Percentiles rank a stretch among this genome's conserved stretches.
phyloP scores from a whole-genome alignment of 2,329 filamentous ascomycete genomes.

The Escovopsis sp. region DNA sequence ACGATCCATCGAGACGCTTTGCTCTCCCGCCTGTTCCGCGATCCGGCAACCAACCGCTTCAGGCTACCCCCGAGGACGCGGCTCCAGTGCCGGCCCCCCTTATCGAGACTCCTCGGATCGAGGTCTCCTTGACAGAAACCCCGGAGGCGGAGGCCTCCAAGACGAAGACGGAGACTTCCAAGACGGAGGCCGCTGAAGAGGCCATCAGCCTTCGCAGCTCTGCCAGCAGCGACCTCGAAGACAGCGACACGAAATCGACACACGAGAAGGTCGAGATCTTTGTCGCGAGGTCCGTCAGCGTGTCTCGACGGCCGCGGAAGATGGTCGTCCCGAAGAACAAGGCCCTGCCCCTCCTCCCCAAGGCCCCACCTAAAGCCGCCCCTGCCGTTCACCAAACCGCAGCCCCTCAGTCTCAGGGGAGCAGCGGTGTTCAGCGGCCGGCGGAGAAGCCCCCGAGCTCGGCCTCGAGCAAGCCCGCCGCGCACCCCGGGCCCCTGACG shows the following conservation, averaged over 20 bases:
- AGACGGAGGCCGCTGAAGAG: background rate
- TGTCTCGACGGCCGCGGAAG: constrained; percentile 46
- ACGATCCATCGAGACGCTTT: no score
- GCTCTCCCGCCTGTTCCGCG: no score
- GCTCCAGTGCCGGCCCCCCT: background rate
- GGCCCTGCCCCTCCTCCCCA: constrained; percentile 6
- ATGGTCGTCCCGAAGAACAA: constrained; percentile 40
- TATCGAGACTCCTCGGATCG: no score
- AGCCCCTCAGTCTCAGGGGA: no score
- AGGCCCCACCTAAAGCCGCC: no score
- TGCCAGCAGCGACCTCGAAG: constrained; percentile 1
- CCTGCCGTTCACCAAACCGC: no score
- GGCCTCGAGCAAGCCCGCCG: background rate
- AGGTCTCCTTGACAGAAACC: background rate
- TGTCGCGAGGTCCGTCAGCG: constrained; percentile 53
- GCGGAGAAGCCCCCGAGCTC: background rate
- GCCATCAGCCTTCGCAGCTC: background rate
- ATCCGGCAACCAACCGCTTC: background rate
- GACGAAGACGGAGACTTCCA: background rate
- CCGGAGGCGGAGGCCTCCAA: background rate
- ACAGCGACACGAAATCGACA: constrained; percentile 18
- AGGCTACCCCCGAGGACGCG: background rate
- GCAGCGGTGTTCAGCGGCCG: no score
- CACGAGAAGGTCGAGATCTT: constrained; percentile 45
- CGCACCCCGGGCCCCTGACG: no score